phyloP scores from a whole-genome alignment of 352 stramenopile species.

The Phytophthora litchii region DNA sequence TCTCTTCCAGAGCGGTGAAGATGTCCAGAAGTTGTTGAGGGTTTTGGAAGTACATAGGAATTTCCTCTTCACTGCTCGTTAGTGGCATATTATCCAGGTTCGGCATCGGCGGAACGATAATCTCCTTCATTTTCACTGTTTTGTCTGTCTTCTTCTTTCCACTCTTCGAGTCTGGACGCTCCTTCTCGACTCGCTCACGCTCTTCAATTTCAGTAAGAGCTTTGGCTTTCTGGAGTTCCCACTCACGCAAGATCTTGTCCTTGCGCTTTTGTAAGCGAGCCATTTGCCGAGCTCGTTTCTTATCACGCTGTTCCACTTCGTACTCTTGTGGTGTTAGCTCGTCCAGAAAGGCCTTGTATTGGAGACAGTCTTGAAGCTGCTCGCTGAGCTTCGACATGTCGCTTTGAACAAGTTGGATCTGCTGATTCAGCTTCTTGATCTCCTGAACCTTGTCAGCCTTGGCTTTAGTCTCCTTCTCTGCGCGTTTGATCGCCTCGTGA shows the following conservation, averaged over 20 bases:
- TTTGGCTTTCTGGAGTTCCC: constrained; percentile 62
- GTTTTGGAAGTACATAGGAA: constrained; percentile 96
- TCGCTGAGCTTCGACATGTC: constrained; percentile 96
- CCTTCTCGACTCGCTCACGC: constrained; percentile 55
- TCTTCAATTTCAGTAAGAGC: constrained; percentile 75
- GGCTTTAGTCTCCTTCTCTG: constrained; percentile 93
- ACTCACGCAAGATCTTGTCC: constrained; percentile 71
- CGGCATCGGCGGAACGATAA: constrained; percentile 61
- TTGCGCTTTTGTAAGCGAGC: constrained; percentile 71
- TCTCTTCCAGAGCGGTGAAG: constrained; percentile 93
- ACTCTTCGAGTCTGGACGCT: constrained; percentile 69
- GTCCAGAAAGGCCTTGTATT: constrained; percentile 95
- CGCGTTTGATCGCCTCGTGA: constrained; percentile 95
- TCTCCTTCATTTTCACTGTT: constrained; percentile 43
- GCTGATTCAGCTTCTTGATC: constrained; percentile 95
- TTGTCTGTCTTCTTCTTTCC: constrained; percentile 60
- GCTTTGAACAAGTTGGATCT: constrained; percentile 94
- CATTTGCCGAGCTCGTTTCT: constrained; percentile 72
- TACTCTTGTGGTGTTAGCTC: constrained; percentile 90
- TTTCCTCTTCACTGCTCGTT: constrained; percentile 89
- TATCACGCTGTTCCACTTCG: constrained; percentile 76
- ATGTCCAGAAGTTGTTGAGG: constrained; percentile 94
- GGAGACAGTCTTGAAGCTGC: constrained; percentile 93
- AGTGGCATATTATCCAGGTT: constrained; percentile 69
- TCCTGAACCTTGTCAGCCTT: constrained; percentile 95